Base-by-base conservation (phyloP, 805 yeast species). In the Debaryomyces hansenii region DNA sequence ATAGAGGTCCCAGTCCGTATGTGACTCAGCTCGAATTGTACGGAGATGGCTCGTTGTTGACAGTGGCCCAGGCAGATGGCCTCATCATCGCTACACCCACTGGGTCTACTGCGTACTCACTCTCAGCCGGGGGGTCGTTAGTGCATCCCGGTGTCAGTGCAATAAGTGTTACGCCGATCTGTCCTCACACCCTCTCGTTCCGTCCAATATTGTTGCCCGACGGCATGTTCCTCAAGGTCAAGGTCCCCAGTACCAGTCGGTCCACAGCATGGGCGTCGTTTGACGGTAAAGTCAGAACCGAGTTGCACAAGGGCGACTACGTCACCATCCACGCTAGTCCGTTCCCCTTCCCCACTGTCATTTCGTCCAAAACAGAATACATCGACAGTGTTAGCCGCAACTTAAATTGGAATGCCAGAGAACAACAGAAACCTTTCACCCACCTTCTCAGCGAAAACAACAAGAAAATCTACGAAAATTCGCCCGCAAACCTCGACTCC, bases 251-350 rank as follows among this genome's bases (percentile, higher is more conserved):
- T 2, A 69, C 82, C 44, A 85, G 96, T 37, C 71, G 99, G 43
- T 82, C 94, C 4, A 88, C 96, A 0, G 97, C 98, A 0, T 94
- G 96, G 96, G 95, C 96, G 1, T 85, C 97, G 1, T 94, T 94
- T 62, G 99, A 94, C 66, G 99, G 99, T 10, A 84, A 94, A 55
- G 83, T 84, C 18, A 73, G 98, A 36, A 85, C 90, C 4, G 96
- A 94, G 62, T 68, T 94, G 40, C 66, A 72, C 29, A 82, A 81
- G 46, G 97, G 98, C 7, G 94, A 90, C 62, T 90, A 88, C 57
- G 87, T 94, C 29, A 81, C 90, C 0, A 79, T 94, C 12, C 81
- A 82, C 34, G 97, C 97, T 0, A 84, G 94, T 39, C 88, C 90
- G 24, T 92, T 80, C 67, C 96, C 97, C 18, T 94, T 94, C 72